Conservation (phyloP, 306 rosid genomes). For the Quercus gilva region DNA sequence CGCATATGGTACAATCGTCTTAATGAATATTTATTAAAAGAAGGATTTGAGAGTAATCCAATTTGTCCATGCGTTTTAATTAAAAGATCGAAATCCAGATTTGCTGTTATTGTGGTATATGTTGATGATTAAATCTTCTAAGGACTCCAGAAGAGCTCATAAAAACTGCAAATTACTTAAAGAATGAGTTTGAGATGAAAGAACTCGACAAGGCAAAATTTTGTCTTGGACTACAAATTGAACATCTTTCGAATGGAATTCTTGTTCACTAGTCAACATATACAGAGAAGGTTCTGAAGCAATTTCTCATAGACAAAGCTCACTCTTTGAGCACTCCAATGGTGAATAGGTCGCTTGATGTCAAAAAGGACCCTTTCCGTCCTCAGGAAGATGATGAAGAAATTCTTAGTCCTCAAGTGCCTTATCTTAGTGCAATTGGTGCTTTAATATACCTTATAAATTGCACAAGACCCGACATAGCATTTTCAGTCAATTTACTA, state of each 20-base stretch:
- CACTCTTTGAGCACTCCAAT: not conserved
- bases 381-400: not conserved
- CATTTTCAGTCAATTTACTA: not conserved
- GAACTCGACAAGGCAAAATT: too few species aligned
- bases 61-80: not conserved
- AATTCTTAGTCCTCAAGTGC: not conserved
- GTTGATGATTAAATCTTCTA: not conserved
- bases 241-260: not conserved
- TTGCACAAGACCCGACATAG: not conserved
- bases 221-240: not conserved
- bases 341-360: not conserved
- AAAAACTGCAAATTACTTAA: too few species aligned
- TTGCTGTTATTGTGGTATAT: not conserved
- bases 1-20: too few species aligned
- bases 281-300: not conserved
- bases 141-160: not conserved
- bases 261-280: not conserved
- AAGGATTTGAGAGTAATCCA: too few species aligned
- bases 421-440: conserved; percentile 3
- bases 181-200: too few species aligned
- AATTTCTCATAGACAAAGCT: not conserved
- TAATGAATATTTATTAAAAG: too few species aligned
- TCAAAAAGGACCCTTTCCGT: not conserved
- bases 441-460: not conserved
- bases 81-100: not conserved